phyloP scores from a whole-genome alignment of 78 protist genomes.

The Chrysochromulina parva region DNA sequence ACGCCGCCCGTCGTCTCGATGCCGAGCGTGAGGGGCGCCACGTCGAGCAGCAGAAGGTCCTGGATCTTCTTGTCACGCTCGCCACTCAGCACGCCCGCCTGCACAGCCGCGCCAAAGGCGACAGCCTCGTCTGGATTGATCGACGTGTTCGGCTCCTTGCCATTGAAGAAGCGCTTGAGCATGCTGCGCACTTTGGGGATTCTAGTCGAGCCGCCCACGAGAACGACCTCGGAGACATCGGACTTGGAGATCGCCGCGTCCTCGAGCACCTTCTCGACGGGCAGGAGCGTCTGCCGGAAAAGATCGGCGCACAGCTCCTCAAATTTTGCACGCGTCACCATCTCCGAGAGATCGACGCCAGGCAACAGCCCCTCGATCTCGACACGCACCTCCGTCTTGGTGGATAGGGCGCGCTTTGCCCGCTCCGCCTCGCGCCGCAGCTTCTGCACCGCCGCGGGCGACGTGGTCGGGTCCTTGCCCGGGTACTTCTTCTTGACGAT shows the following conservation, averaged over 20 bases:
- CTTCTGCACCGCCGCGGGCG: conserved; percentile 78
- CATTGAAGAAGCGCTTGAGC: conserved; percentile 90
- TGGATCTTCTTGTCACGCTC: not conserved
- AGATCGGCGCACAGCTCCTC: conserved; percentile 84
- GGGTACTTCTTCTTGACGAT: conserved; percentile 80
- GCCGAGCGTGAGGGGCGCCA: conserved; percentile 67
- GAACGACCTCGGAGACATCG: conserved; percentile 43
- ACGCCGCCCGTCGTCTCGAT: conserved; percentile 70
- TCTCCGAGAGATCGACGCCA: conserved; percentile 87
- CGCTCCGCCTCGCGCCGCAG: conserved; percentile 92
- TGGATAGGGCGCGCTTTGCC: conserved; percentile 74
- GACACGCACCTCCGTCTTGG: conserved; percentile 72
- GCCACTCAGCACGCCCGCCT: conserved; percentile 40
- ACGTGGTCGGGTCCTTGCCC: conserved; percentile 65
- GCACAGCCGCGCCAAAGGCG: conserved; percentile 98
- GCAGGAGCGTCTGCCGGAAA: conserved; percentile 67
- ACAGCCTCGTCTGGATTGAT: conserved; percentile 99
- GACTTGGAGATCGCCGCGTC: not conserved
- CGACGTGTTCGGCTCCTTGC: conserved; percentile 88
- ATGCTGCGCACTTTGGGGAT: conserved; percentile 86
- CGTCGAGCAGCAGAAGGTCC: conserved; percentile 44
- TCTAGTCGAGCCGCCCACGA: conserved; percentile 46
- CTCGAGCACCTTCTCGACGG: conserved; percentile 48
- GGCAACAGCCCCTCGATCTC: conserved; percentile 85
- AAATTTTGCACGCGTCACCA: conserved; percentile 90